Base-by-base conservation (phyloP, 1,139 yeast genomes). In the Candida sp. region DNA sequence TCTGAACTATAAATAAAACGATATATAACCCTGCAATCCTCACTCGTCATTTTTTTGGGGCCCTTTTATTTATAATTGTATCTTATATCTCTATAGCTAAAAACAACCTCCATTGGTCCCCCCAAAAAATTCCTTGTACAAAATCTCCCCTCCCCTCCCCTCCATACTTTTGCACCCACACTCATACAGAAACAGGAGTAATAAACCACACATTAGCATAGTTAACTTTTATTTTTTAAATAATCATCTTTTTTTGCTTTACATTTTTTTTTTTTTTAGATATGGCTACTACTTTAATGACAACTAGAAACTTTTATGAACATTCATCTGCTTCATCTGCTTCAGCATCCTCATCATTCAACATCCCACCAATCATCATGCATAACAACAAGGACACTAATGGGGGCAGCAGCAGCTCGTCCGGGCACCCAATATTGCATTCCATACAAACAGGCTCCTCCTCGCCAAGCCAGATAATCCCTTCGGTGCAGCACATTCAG, bases 201-300 rank as follows among this genome's bases (percentile, higher is more conserved):
- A 34, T 34, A 34, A n/a, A 12, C 17, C 8, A 8, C 8, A 7
- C 12, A 7, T 12, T n/a, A 5, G 7, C 38, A 34, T 22, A 34
- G 9, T 28, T 28, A 28, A 11, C 17, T 33, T 33, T 33, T 11
- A 33, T 9, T 11, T 33, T 33, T 31, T 31, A 31, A 12, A 31
- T 9, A 11, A n/a, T 6, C 35, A n/a, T 17, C 26, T 37, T 37
- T 37, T 7, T 23, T 25, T 37, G 11, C 9, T 11, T 37, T 37
- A 8, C 28, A 17, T 2, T 17, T 7, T 22, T 25, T 2, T 17
- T 7, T 22, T 25, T 37, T 37, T 37, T 37, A 37, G 41, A 37
- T 37, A 37, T 37, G 41, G 30, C 41, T 37, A 37, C 41, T 37
- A 37, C 41, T 37, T 37, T 37, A 23, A 37, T 37, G 41, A 37